phyloP scores from a whole-genome alignment of 208 protist species.

The Acanthamoeba sp. region DNA sequence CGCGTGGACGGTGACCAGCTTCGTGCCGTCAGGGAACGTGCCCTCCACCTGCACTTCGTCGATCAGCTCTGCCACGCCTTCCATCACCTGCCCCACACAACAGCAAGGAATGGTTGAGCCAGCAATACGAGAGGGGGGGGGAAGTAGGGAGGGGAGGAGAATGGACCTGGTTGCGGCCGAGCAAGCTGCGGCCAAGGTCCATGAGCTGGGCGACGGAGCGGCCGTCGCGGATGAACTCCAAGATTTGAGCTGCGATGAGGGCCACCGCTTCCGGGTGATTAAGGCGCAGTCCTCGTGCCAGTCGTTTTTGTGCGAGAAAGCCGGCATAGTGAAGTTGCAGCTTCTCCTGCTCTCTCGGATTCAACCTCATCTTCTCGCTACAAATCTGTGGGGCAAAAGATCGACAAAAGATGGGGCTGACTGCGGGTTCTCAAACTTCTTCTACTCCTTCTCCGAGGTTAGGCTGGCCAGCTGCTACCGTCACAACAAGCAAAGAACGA shows the following conservation, averaged over 20 bases:
- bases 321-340: slow-evolving; percentile 11
- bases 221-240: slow-evolving; percentile 78
- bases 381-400: background rate
- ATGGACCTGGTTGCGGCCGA: slow-evolving; percentile 53
- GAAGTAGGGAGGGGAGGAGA: background rate
- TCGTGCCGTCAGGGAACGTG: slow-evolving; percentile 83
- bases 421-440: no score
- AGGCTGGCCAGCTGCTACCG: no score
- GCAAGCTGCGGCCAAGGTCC: slow-evolving; percentile 73
- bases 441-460: no score
- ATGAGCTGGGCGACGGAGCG: slow-evolving; percentile 75
- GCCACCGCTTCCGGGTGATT: slow-evolving; percentile 79
- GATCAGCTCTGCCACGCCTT: slow-evolving; percentile 80
- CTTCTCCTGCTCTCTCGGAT: slow-evolving; percentile 45
- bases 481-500: no score
- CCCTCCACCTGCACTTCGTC: slow-evolving; percentile 81
- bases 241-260: slow-evolving; percentile 78
- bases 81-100: slow-evolving; percentile 78
- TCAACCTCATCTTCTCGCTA: slow-evolving; percentile 23
- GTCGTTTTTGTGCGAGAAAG: slow-evolving; percentile 58
- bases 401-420: no score
- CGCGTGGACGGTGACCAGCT: slow-evolving; percentile 83
- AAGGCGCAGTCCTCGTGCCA: slow-evolving; percentile 77
- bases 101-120: background rate
- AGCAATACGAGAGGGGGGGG: background rate